These are phyloP conservation scores for Lineolata rhizophorae DNA, from an alignment of 495 filamentous ascomycete species.

Conservation along the genomic window DNA sequence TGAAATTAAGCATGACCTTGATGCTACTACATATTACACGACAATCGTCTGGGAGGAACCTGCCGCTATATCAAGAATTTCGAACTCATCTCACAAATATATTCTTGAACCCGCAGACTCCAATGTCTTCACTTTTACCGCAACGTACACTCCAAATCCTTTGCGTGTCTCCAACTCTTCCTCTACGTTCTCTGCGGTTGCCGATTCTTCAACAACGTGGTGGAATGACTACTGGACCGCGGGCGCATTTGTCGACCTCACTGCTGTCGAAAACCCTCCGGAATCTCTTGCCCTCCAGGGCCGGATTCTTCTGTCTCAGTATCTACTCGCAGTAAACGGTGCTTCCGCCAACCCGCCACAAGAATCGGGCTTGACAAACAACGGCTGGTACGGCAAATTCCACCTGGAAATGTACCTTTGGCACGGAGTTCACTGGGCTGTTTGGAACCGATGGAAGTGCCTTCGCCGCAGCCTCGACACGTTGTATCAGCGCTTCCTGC, in stretches of 20 bases:
- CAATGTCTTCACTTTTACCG: conserved; percentile 4
- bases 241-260: conserved; percentile 27
- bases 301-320: conserved; percentile 26
- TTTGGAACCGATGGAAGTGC: conserved; percentile 27
- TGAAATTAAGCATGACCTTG: conserved; percentile 23
- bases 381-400: conserved; percentile 26
- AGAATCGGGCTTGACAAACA: conserved; percentile 28
- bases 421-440: conserved; percentile 29
- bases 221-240: conserved; percentile 24
- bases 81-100: conserved; percentile 23
- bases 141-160: conserved; percentile 6
- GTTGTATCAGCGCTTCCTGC: conserved; percentile 25
- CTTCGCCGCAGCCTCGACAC: conserved; percentile 23
- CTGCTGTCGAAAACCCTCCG: conserved; percentile 14
- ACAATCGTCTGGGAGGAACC: conserved; percentile 18
- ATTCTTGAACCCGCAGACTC: conserved; percentile 12
- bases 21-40: conserved; percentile 23
- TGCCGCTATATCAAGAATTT: conserved; percentile 17
- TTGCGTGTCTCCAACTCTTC: no score
- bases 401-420: conserved; percentile 31
- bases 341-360: conserved; percentile 16
- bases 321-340: conserved; percentile 26
- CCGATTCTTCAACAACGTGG: conserved; percentile 7
- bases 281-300: conserved; percentile 26
- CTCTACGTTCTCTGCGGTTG: conserved; percentile 2